phyloP scores from a whole-genome alignment of 1,284 basidiomycete genomes.

The Xerocomus cyaneibrunnescens region DNA sequence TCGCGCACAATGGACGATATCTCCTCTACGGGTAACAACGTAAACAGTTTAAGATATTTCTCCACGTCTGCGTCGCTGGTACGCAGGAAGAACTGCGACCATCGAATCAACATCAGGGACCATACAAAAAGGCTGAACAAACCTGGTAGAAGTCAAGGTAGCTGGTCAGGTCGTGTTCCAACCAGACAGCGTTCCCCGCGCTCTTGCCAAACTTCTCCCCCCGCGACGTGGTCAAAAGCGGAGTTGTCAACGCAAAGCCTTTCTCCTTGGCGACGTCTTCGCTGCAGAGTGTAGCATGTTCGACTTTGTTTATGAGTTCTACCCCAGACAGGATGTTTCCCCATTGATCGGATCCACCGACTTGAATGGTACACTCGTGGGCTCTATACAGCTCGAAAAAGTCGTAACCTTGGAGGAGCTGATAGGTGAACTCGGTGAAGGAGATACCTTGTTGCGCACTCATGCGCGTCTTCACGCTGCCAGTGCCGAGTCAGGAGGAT shows the following conservation, averaged over 20 bases:
- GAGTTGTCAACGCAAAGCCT: conserved; percentile 90
- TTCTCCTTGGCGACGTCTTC: conserved; percentile 36
- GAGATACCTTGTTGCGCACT: conserved; percentile 81
- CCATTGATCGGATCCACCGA: conserved; percentile 98
- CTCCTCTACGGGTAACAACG: conserved; percentile 63
- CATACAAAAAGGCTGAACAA: conserved; percentile 16
- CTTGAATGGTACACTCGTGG: conserved; percentile 79
- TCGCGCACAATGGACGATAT: conserved; percentile 59
- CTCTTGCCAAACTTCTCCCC: conserved; percentile 99
- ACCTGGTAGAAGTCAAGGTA: conserved; percentile 94
- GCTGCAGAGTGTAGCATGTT: conserved; percentile 33
- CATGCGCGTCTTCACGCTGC: conserved; percentile 84
- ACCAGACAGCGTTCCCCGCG: conserved; percentile 94
- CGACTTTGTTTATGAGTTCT: conserved; percentile 69
- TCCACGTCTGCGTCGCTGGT: conserved; percentile 82
- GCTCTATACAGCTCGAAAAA: conserved; percentile 78
- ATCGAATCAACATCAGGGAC: neutral
- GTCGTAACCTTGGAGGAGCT: conserved; percentile 96
- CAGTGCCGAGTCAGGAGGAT: conserved; percentile 6
- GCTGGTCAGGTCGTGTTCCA: conserved; percentile 74
- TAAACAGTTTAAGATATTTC: conserved; percentile 82
- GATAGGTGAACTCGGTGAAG: conserved; percentile 97
- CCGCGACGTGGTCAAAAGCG: conserved; percentile 84
- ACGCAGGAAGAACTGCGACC: conserved; percentile 81
- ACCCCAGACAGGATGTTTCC: conserved; percentile 96